Percentiles rank a stretch among this genome's conserved stretches.
These are phyloP conservation scores for Ministeria vibrans DNA, from an alignment of 78 protist genomes.

Conservation along the genomic window DNA sequence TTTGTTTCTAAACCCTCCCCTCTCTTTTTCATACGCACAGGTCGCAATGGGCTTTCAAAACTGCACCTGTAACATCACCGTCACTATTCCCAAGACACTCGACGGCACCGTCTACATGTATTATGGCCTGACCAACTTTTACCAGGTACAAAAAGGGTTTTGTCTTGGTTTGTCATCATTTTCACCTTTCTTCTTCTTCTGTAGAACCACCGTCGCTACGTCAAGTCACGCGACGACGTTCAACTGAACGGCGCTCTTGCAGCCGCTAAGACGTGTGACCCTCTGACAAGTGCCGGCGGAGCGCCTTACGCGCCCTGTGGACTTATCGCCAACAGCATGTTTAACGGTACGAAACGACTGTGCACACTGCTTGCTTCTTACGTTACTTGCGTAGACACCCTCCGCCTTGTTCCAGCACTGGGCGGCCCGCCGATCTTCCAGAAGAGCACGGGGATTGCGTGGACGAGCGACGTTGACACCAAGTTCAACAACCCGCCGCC, in stretches of 20 bases:
- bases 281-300: conserved; percentile 35
- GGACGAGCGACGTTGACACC: conserved; percentile 66
- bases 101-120: conserved; percentile 75
- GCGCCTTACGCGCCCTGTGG: conserved; percentile 76
- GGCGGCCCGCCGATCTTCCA: too few species aligned
- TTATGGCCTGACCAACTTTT: conserved; percentile 76
- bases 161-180: too few species aligned
- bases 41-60: too few species aligned
- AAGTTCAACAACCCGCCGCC: conserved; percentile 56
- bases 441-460: conserved; percentile 70
- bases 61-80: conserved; percentile 16
- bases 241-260: conserved; percentile 50
- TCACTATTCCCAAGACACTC: conserved; percentile 31
- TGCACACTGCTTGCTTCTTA: too few species aligned
- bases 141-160: conserved; percentile 41
- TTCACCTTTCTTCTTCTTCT: conserved; percentile 46
- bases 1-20: too few species aligned
- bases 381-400: too few species aligned
- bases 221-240: conserved; percentile 32
- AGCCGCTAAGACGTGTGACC: conserved; percentile 51
- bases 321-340: conserved; percentile 65
- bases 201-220: conserved; percentile 87
- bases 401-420: too few species aligned
- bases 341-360: conserved; percentile 80
- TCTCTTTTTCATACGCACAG: too few species aligned